A percentile compares a stretch with the other conserved stretches of the same genome.
Evolutionary conservation across 306 rosid species (phyloP).

Genomic region (Prunus salicina): DNA sequence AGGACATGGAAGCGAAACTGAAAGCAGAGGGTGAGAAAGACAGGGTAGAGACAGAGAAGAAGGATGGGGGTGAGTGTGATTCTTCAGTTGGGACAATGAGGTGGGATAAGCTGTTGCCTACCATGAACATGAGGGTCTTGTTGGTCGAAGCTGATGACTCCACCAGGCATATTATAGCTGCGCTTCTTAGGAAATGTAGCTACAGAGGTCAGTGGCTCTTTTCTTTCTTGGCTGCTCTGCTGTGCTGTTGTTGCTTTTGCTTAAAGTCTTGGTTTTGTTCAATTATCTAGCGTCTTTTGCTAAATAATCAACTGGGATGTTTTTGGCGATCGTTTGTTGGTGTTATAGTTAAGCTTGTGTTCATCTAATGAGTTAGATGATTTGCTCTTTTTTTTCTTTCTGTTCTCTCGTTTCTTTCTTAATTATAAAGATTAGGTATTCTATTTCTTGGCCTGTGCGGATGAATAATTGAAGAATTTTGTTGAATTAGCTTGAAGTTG

Average conservation of each 20-base stretch:
- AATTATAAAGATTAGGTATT: not conserved
- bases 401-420: not conserved
- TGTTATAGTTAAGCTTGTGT: not conserved
- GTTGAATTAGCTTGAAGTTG: constrained; percentile 1
- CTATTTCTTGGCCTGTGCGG: not conserved
- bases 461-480: not conserved
- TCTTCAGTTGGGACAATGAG: constrained; percentile 54
- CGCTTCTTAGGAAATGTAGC: constrained; percentile 90
- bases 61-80: constrained; percentile 28
- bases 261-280: not conserved
- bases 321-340: not conserved
- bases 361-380: not conserved
- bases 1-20: constrained; percentile 30
- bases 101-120: constrained; percentile 79
- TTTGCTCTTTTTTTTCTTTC: not conserved
- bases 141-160: constrained; percentile 94
- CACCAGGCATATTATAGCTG: constrained; percentile 85
- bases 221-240: too few relatives aligned
- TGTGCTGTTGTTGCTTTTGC: not conserved
- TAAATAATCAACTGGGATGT: not conserved
- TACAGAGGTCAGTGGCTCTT: constrained; percentile 61
- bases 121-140: constrained; percentile 67
- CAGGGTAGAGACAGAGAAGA: constrained; percentile 24
- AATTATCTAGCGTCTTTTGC: not conserved
- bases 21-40: constrained; percentile 12